Evolutionary conservation across 257 asterid genomes (phyloP).

Genomic region (Verbena officinalis): DNA sequence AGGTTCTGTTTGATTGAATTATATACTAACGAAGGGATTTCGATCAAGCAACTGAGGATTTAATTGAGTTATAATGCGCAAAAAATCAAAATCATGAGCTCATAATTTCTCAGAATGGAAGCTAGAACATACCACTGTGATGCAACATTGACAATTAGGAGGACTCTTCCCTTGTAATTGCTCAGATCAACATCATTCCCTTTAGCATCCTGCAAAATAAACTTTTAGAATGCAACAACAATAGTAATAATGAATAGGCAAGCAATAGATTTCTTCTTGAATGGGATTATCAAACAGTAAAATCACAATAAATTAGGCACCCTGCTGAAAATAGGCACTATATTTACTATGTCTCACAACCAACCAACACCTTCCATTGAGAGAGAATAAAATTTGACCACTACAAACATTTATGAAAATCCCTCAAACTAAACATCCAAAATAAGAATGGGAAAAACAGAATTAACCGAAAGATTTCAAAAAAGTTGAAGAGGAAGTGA

Average conservation of each 20-base stretch:
- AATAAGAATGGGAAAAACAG: neutral
- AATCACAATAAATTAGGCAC: neutral
- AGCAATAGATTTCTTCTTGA: neutral
- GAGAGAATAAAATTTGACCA: neutral
- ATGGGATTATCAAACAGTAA: neutral
- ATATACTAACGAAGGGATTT: neutral
- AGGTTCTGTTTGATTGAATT: neutral
- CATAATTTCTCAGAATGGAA: neutral
- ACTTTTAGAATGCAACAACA: slow-evolving; percentile 1
- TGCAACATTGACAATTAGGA: slow-evolving; percentile 71
- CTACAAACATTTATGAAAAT: neutral
- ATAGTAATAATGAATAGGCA: neutral
- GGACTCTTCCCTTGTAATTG: slow-evolving; percentile 61
- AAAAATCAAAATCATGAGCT: no score
- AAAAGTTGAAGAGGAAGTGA: neutral
- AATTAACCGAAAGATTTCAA: neutral
- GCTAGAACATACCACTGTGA: slow-evolving; percentile 58
- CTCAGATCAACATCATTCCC: slow-evolving; percentile 52
- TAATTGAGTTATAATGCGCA: no score
- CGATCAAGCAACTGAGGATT: neutral
- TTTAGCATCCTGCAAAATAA: slow-evolving; percentile 48
- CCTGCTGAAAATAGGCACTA: neutral
- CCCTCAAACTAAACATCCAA: neutral
- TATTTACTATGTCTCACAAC: neutral
- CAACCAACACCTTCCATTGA: neutral